Conservation (phyloP, 257 asterid genomes). For the Euphrasia confusa region DNA sequence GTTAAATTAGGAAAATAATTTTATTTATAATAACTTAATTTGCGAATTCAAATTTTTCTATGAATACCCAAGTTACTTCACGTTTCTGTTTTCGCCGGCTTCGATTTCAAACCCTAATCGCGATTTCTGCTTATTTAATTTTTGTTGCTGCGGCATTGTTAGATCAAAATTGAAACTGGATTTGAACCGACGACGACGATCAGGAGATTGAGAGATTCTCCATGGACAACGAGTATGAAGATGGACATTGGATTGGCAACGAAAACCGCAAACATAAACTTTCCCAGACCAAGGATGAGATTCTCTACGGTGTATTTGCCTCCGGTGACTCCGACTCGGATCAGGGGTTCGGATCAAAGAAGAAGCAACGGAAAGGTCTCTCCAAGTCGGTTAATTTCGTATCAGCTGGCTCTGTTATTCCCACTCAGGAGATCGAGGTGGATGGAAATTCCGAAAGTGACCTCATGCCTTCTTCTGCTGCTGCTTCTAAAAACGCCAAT, state of each 20-base stretch:
- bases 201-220: slow-evolving; percentile 79
- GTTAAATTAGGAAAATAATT: too few species aligned
- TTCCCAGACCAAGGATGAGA: slow-evolving; percentile 67
- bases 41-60: too few species aligned
- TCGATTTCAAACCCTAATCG: background rate
- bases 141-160: too few species aligned
- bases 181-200: slow-evolving; percentile 71
- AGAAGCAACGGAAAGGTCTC: slow-evolving; percentile 55
- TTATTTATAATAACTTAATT: too few species aligned
- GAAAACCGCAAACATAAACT: slow-evolving; percentile 51
- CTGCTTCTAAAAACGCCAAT: slow-evolving; percentile 31
- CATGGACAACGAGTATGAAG: slow-evolving; percentile 80
- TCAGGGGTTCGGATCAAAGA: slow-evolving; percentile 59
- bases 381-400: slow-evolving; percentile 73
- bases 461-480: slow-evolving; percentile 32
- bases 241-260: slow-evolving; percentile 62
- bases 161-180: too few species aligned
- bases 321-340: slow-evolving; percentile 58
- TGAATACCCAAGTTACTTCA: too few species aligned
- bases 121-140: background rate
- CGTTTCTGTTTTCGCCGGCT: too few species aligned
- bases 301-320: slow-evolving; percentile 78
- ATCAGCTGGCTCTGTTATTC: slow-evolving; percentile 59
- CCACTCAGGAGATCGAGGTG: slow-evolving; percentile 59
- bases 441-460: slow-evolving; percentile 37